Conservation (phyloP, 768 basidiomycete species). For the Lactifluus piperatus region DNA sequence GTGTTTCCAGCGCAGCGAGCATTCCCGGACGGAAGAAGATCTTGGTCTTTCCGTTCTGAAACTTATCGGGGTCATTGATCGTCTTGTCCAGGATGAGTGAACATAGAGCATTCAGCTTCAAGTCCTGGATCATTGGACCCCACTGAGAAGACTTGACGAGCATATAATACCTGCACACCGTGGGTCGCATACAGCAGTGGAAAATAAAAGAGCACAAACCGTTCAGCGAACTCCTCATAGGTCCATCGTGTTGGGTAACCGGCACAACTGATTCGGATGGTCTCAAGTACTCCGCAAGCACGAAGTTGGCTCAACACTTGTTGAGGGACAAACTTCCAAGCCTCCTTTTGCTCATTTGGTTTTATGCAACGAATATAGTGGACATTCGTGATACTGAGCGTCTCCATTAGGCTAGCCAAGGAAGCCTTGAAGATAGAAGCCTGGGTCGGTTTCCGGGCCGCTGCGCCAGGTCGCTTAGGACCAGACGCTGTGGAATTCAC, state of each 20-base stretch:
- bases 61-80: slow-evolving; percentile 91
- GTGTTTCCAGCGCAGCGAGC: slow-evolving; percentile 89
- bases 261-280: slow-evolving; percentile 96
- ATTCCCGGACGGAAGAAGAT: slow-evolving; percentile 99
- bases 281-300: slow-evolving; percentile 98
- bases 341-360: slow-evolving; percentile 91
- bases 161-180: slow-evolving; percentile 79
- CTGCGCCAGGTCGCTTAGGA: slow-evolving; percentile 55
- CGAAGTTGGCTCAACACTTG: slow-evolving; percentile 92
- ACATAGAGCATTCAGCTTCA: slow-evolving; percentile 77
- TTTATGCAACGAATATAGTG: slow-evolving; percentile 99
- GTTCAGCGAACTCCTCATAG: slow-evolving; percentile 96
- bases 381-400: slow-evolving; percentile 92
- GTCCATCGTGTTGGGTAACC: slow-evolving; percentile 98
- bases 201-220: slow-evolving; percentile 41
- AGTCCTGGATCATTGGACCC: slow-evolving; percentile 74
- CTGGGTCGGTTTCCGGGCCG: slow-evolving; percentile 88
- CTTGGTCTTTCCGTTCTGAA: slow-evolving; percentile 93
- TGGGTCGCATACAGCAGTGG: slow-evolving; percentile 10
- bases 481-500: slow-evolving; percentile 42
- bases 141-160: slow-evolving; percentile 81
- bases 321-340: slow-evolving; percentile 95
- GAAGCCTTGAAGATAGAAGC: slow-evolving; percentile 98
- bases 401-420: slow-evolving; percentile 90
- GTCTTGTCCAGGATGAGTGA: slow-evolving; percentile 76